Percentiles rank a stretch among this genome's conserved stretches.
These are phyloP conservation scores for Crucihimalaya himalaica DNA, from an alignment of 345 rosid genomes.

Conservation along the genomic window DNA sequence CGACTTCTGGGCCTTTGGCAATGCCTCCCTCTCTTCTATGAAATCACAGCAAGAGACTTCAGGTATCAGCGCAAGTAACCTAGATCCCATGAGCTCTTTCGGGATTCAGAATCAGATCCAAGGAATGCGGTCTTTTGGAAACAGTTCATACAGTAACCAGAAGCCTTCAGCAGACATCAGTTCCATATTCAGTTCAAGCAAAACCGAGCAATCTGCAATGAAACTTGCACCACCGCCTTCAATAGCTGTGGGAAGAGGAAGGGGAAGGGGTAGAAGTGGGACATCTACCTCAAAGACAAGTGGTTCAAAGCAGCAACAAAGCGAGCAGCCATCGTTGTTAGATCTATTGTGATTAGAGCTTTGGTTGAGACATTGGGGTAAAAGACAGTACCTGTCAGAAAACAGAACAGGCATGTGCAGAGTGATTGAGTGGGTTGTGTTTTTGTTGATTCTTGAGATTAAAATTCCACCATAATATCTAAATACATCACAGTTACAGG, in stretches of 20 bases:
- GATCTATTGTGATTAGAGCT: slow-evolving; percentile 57
- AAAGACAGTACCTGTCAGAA: neutral
- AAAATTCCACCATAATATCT: neutral
- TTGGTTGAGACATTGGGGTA: neutral
- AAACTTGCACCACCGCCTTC: slow-evolving; percentile 90
- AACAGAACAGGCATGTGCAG: neutral
- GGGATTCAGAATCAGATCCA: slow-evolving; percentile 62
- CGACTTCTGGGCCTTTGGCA: slow-evolving; percentile 57
- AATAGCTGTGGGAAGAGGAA: slow-evolving; percentile 72
- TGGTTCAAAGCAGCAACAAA: slow-evolving; percentile 51
- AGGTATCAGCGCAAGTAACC: slow-evolving; percentile 29
- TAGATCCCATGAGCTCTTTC: slow-evolving; percentile 47
- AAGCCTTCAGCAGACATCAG: slow-evolving; percentile 62
- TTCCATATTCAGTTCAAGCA: slow-evolving; percentile 72
- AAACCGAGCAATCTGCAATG: slow-evolving; percentile 59
- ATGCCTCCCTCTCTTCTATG: slow-evolving; percentile 41
- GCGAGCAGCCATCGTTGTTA: slow-evolving; percentile 60
- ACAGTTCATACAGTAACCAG: slow-evolving; percentile 39
- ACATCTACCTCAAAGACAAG: slow-evolving; percentile 45
- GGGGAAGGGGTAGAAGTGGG: slow-evolving; percentile 55
- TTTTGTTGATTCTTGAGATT: slow-evolving; percentile 18
- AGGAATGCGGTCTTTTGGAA: slow-evolving; percentile 41
- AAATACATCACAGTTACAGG: slow-evolving; percentile 14
- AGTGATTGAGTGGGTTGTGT: slow-evolving; percentile 18
- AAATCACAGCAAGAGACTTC: slow-evolving; percentile 44